These are phyloP conservation scores for Xylaria nigripes DNA, from an alignment of 495 filamentous ascomycete genomes.

Conservation along the genomic window DNA sequence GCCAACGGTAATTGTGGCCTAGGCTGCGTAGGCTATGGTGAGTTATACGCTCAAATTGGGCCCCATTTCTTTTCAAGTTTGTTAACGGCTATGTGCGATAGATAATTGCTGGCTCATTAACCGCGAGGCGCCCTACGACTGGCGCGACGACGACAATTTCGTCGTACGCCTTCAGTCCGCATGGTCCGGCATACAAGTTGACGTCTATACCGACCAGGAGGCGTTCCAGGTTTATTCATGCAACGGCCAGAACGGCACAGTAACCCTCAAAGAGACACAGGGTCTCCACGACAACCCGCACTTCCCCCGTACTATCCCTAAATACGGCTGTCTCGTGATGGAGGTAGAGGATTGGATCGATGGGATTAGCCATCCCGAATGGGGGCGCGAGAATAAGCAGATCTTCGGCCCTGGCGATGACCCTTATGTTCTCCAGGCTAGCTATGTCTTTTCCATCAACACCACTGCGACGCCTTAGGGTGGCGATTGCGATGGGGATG, in stretches of 20 bases:
- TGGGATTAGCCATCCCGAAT: constrained; percentile 71
- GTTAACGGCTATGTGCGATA: constrained; percentile 9
- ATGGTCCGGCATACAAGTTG: constrained; percentile 63
- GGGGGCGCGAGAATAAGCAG: constrained; percentile 56
- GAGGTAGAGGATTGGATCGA: constrained; percentile 70
- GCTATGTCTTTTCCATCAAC: constrained; percentile 51
- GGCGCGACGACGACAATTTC: constrained; percentile 43
- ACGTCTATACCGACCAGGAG: constrained; percentile 66
- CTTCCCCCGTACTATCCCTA: constrained; percentile 43
- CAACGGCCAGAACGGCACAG: constrained; percentile 59
- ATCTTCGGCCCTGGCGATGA: constrained; percentile 55
- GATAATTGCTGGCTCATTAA: constrained; percentile 47
- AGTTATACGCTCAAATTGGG: constrained; percentile 3
- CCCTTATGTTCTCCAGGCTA: constrained; percentile 57
- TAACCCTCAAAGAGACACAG: constrained; percentile 56
- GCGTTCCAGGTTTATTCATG: constrained; percentile 75
- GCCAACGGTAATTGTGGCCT: constrained; percentile 56
- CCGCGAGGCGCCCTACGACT: constrained; percentile 44
- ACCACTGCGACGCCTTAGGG: constrained; percentile 22
- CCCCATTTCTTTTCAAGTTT: neutral
- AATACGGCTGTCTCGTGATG: constrained; percentile 68
- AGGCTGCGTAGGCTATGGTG: constrained; percentile 71
- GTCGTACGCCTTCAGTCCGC: constrained; percentile 56
- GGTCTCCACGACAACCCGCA: constrained; percentile 36
- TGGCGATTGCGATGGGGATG: constrained; percentile 1